These are phyloP conservation scores for Saccharomyces mikatae DNA, from an alignment of 805 yeast species.

Conservation along the genomic window DNA sequence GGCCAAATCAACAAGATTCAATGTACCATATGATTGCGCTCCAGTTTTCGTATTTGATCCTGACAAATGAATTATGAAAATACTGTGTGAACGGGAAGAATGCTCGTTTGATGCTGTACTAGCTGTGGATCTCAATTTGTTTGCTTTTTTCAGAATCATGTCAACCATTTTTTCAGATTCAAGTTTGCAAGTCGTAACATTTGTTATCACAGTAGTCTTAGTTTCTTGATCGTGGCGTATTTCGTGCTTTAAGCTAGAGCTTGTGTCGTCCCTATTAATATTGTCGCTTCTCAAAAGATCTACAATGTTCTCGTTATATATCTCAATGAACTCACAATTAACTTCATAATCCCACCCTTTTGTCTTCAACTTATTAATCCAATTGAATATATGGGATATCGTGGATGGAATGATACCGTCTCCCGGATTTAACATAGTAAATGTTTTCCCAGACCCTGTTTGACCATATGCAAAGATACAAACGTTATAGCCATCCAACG, in stretches of 20 bases:
- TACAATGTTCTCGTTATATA: constrained; percentile 73
- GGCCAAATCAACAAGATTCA: constrained; percentile 84
- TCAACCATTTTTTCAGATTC: constrained; percentile 42
- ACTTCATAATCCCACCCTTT: constrained; percentile 58
- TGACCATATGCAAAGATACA: constrained; percentile 97
- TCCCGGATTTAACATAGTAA: constrained; percentile 65
- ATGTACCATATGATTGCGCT: constrained; percentile 44
- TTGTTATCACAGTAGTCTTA: constrained; percentile 53
- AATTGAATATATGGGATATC: constrained; percentile 57
- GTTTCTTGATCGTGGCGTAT: constrained; percentile 58
- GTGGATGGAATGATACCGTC: constrained; percentile 83
- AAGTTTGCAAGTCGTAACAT: constrained; percentile 44
- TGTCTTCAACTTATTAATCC: constrained; percentile 39
- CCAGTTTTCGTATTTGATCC: constrained; percentile 49
- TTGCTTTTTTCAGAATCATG: constrained; percentile 45
- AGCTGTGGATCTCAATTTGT: constrained; percentile 63
- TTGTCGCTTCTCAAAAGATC: constrained; percentile 47
- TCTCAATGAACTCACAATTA: constrained; percentile 75
- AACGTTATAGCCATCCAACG: constrained; percentile 82
- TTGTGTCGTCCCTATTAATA: constrained; percentile 2
- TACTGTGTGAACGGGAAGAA: constrained; percentile 87
- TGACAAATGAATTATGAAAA: constrained; percentile 54
- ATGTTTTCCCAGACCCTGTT: constrained; percentile 92
- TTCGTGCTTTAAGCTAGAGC: constrained; percentile 36
- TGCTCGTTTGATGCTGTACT: constrained; percentile 72